Base-by-base conservation (phyloP, 192 early-diverging fungal genomes). In the Backusella australiensis region DNA sequence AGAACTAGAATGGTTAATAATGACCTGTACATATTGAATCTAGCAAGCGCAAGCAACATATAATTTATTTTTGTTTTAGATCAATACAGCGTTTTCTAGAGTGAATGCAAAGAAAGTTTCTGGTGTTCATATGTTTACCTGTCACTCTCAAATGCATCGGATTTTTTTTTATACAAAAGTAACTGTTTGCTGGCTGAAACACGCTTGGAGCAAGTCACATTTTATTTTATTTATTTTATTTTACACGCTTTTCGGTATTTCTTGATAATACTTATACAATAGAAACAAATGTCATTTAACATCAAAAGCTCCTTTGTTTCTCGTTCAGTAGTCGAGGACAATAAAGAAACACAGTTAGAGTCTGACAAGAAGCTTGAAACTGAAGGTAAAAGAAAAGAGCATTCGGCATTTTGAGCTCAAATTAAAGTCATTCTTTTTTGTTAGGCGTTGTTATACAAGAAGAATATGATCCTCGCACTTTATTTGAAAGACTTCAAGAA, bases 401-500 rank as follows among this genome's bases (percentile, higher is more conserved):
- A 53, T 21, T 4, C 8, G 5, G 19, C 12, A 19, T 32, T 14
- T 42, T 44, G 11, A 49, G 4, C 53, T n/a, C 19, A 49, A n/a
- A 49, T 17, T 19, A 49, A 49, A n/a, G 19, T 19, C 8, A 2
- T 67, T 69, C 32, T 34, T 38, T 0, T 6, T 7, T 70, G 29
- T 8, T 15, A 44, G 19, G 21, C 53, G 70, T 44, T 42, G 52
- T 44, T 67, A 46, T 71, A 68, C 56, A 72, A 32, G 34, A 65
- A 15, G 67, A 69, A 69, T 92, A 92, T 74, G 92, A 93, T 69
- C 89, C 92, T 34, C 88, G 92, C 8, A 93, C 92, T 12, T 85
- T 93, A 17, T 93, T 87, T 71, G 92, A 93, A 76, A 88, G 88
- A n/a, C 79, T 93, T 17, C 90, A 92, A 74, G 92, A 92, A 74